Evolutionary conservation across 306 rosid species (phyloP).

Genomic region (Pterocarpus santalinus): DNA sequence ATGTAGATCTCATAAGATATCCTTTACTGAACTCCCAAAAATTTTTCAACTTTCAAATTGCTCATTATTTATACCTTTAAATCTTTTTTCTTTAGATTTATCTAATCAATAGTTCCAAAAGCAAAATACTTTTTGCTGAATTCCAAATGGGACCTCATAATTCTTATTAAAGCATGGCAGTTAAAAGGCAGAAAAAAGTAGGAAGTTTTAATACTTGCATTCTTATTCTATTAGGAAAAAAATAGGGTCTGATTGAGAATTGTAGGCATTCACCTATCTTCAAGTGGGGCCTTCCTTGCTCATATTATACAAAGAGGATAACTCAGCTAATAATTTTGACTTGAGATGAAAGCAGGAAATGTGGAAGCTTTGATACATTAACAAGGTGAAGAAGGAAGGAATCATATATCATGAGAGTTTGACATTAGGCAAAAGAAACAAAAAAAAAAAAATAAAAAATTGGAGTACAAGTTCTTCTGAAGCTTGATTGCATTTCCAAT

Average conservation of each 20-base stretch:
- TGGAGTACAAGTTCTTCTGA: constrained; percentile 15
- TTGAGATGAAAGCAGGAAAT: constrained; percentile 7
- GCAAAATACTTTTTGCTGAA: constrained; percentile 28
- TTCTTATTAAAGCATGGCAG: not conserved
- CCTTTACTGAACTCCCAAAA: constrained; percentile 34
- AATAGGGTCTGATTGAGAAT: too few relatives aligned
- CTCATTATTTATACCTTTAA: constrained; percentile 4
- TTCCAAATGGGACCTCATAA: constrained; percentile 23
- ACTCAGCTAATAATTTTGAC: constrained; percentile 35
- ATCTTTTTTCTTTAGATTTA: constrained; percentile 4
- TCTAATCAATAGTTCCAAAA: constrained; percentile 31
- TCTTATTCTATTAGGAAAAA: not conserved
- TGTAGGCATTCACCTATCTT: too few relatives aligned
- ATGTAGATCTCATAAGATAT: constrained; percentile 44
- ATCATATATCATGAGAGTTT: constrained; percentile 32
- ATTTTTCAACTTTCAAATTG: constrained; percentile 33
- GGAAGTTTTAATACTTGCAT: not conserved
- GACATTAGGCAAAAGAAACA: constrained; percentile 39
- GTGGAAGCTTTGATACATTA: constrained; percentile 31
- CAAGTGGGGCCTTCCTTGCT: too few relatives aligned
- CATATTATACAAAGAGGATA: constrained; percentile 23
- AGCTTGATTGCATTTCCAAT: constrained; percentile 39
- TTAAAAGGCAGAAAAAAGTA: not conserved
- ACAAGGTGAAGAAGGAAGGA: constrained; percentile 6
- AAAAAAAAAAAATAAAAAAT: not conserved